These are phyloP conservation scores for Magnaporthales sp. DNA, from an alignment of 2,329 filamentous ascomycete species.

Conservation along the genomic window DNA sequence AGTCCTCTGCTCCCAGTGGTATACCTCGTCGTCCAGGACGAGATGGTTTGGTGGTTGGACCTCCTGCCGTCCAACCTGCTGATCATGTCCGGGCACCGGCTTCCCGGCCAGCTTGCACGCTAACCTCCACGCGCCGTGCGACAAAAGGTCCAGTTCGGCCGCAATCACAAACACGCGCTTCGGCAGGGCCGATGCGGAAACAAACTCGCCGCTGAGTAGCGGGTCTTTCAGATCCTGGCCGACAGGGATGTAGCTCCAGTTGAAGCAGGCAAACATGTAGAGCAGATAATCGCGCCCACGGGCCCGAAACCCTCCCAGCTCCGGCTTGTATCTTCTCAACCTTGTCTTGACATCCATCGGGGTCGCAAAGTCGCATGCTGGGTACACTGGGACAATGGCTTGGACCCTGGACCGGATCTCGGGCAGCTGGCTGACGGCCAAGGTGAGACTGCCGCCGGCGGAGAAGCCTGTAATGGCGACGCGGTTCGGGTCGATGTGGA, in stretches of 20 bases:
- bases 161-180: constrained; percentile 31
- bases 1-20: constrained; percentile 14
- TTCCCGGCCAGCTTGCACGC: constrained; percentile 23
- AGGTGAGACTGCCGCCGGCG: constrained; percentile 37
- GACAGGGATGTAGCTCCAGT: constrained; percentile 29
- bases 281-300: constrained; percentile 16
- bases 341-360: constrained; percentile 16
- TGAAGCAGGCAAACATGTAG: constrained; percentile 20
- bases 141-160: constrained; percentile 33
- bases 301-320: constrained; percentile 17
- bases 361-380: constrained; percentile 30
- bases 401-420: constrained; percentile 18
- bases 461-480: constrained; percentile 37
- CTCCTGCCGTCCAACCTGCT: constrained; percentile 20
- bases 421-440: constrained; percentile 29
- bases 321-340: constrained; percentile 24
- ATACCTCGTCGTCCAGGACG: constrained; percentile 19
- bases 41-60: constrained; percentile 12
- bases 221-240: constrained; percentile 26
- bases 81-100: constrained; percentile 15
- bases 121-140: constrained; percentile 29
- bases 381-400: constrained; percentile 32
- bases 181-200: constrained; percentile 24
- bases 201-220: constrained; percentile 27
- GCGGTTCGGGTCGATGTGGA: constrained; percentile 26